A percentile compares a stretch with the other conserved stretches of the same genome.
Evolutionary conservation across 805 yeast genomes (phyloP).

Genomic region (Zygosaccharomyces bailii): DNA sequence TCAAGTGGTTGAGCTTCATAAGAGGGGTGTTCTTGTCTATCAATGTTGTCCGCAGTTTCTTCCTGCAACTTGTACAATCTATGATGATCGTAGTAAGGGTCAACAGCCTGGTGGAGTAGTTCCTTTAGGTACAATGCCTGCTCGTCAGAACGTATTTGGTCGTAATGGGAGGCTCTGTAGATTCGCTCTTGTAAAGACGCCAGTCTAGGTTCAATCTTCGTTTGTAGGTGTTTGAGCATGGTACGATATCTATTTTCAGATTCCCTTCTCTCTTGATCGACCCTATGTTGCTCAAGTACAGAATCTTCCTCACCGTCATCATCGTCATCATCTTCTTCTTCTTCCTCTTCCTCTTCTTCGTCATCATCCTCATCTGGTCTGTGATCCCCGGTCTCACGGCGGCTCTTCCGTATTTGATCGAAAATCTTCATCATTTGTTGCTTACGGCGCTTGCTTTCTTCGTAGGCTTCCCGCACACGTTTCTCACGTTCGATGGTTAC

Average conservation of each 20-base stretch:
- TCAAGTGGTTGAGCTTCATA: neutral
- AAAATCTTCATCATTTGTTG: conserved; percentile 29
- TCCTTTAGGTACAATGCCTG: conserved; percentile 25
- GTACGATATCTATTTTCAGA: conserved; percentile 18
- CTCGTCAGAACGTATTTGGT: conserved; percentile 14
- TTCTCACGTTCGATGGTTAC: conserved; percentile 50
- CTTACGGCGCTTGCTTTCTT: conserved; percentile 28
- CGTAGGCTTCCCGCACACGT: conserved; percentile 41
- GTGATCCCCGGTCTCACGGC: conserved; percentile 8
- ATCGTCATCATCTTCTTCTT: conserved; percentile 15
- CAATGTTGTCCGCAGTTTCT: conserved; percentile 15
- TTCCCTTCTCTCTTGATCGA: conserved; percentile 16
- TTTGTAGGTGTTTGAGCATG: conserved; percentile 16
- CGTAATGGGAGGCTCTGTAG: conserved; percentile 19
- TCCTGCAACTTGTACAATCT: conserved; percentile 28
- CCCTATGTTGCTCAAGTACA: conserved; percentile 16
- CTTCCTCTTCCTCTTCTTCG: conserved; percentile 15
- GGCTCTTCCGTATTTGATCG: conserved; percentile 27
- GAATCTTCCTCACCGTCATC: conserved; percentile 17
- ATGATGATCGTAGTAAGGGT: conserved; percentile 29
- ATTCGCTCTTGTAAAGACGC: conserved; percentile 16
- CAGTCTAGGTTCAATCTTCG: conserved; percentile 22
- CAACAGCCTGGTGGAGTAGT: conserved; percentile 22
- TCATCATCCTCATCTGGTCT: conserved; percentile 6
- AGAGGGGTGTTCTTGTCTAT: conserved; percentile 15